Conservation (phyloP, 768 basidiomycete genomes). For the Phaeotremella fagi region DNA sequence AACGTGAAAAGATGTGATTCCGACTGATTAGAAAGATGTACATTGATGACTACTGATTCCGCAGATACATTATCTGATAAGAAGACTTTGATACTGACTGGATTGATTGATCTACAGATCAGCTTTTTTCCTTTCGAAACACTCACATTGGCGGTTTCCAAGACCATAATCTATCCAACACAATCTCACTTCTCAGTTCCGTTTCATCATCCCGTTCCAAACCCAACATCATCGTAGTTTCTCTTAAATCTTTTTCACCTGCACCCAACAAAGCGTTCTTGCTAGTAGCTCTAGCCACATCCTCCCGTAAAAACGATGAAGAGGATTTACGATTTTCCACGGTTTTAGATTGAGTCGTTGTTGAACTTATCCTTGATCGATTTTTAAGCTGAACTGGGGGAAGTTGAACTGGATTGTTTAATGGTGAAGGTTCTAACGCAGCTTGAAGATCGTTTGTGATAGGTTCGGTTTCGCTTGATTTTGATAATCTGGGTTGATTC, state of each 20-base stretch:
- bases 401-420: slow-evolving; percentile 1
- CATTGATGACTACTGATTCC: slow-evolving; percentile 25
- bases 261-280: slow-evolving; percentile 14
- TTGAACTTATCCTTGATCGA: slow-evolving; percentile 6
- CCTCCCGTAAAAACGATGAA: slow-evolving; percentile 8
- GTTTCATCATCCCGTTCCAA: slow-evolving; percentile 37
- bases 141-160: slow-evolving; percentile 35
- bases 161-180: slow-evolving; percentile 33
- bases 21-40: slow-evolving; percentile 17
- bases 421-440: slow-evolving; percentile 20
- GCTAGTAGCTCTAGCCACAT: slow-evolving; percentile 3
- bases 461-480: slow-evolving; percentile 6
- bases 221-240: slow-evolving; percentile 48
- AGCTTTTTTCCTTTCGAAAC: slow-evolving; percentile 1
- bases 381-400: slow-evolving; percentile 3
- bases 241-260: slow-evolving; percentile 38
- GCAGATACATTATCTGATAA: slow-evolving; percentile 31
- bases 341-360: not conserved
- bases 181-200: slow-evolving; percentile 25
- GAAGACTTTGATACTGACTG: slow-evolving; percentile 12
- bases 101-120: slow-evolving; percentile 1
- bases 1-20: slow-evolving; percentile 21
- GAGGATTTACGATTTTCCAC: slow-evolving; percentile 4
- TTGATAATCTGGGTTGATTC: slow-evolving; percentile 24
- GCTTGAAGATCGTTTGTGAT: slow-evolving; percentile 31